These are phyloP conservation scores for Clonostachys rosea DNA, from an alignment of 2,329 filamentous ascomycete genomes.

Conservation along the genomic window DNA sequence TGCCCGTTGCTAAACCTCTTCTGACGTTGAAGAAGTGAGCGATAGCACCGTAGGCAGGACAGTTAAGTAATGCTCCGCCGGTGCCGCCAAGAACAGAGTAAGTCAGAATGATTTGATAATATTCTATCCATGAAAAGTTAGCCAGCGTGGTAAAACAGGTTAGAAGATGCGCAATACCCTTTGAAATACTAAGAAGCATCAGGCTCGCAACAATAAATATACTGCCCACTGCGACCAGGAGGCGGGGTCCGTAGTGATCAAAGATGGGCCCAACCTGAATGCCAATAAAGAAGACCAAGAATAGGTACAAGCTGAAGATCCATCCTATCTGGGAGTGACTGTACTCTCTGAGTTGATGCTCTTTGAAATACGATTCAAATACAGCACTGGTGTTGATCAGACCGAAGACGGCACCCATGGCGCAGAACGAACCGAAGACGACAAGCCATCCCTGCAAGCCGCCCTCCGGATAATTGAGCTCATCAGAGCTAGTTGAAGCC, in stretches of 20 bases:
- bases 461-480: constrained; percentile 59
- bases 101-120: constrained; percentile 42
- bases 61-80: constrained; percentile 28
- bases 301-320: constrained; percentile 41
- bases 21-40: constrained; percentile 11
- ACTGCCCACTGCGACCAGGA: constrained; percentile 29
- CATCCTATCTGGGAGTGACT: constrained; percentile 38
- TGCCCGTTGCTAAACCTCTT: not conserved
- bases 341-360: constrained; percentile 34
- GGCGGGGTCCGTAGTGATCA: constrained; percentile 37
- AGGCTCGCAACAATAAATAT: constrained; percentile 48
- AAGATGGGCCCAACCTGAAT: constrained; percentile 43
- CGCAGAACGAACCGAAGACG: constrained; percentile 65
- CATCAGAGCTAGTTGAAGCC: not conserved
- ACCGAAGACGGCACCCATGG: constrained; percentile 60
- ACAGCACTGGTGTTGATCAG: constrained; percentile 51
- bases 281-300: constrained; percentile 34
- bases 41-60: constrained; percentile 20
- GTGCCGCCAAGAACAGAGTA: constrained; percentile 36
- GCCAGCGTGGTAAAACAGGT: constrained; percentile 58
- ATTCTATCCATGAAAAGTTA: constrained; percentile 29
- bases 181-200: constrained; percentile 36
- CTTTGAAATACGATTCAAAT: constrained; percentile 50
- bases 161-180: constrained; percentile 48
- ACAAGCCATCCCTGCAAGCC: constrained; percentile 65